These are phyloP conservation scores for Candida tallmaniae DNA, from an alignment of 805 yeast species.

Conservation along the genomic window DNA sequence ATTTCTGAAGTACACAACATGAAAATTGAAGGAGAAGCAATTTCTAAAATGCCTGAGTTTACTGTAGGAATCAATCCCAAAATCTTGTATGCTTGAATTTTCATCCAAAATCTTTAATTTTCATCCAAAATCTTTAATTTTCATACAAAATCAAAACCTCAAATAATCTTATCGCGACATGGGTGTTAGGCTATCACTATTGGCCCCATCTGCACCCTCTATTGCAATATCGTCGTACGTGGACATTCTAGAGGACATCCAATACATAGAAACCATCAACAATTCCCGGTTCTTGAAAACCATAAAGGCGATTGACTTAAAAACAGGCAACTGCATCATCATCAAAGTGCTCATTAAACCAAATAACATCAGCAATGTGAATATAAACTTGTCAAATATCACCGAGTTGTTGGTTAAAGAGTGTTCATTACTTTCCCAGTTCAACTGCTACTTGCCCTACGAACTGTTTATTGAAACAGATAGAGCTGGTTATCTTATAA, in stretches of 20 bases:
- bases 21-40: too few species aligned
- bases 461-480: constrained; percentile 77
- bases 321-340: constrained; percentile 61
- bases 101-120: too few species aligned
- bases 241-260: constrained; percentile 70
- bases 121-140: too few species aligned
- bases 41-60: too few species aligned
- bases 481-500: constrained; percentile 83
- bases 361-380: constrained; percentile 16
- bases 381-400: constrained; percentile 20
- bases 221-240: constrained; percentile 88
- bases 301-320: constrained; percentile 65
- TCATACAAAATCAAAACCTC: too few species aligned
- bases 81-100: too few species aligned
- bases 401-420: constrained; percentile 30
- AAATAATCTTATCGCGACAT: too few species aligned
- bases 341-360: constrained; percentile 77
- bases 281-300: constrained; percentile 84
- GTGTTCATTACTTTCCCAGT: constrained; percentile 36
- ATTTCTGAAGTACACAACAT: too few species aligned
- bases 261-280: constrained; percentile 70
- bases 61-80: too few species aligned
- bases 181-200: constrained; percentile 84
- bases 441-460: constrained; percentile 68
- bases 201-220: constrained; percentile 89